These are phyloP conservation scores for Tillandsia leiboldiana DNA, from an alignment of 176 grass and related monocot genomes.

Conservation along the genomic window DNA sequence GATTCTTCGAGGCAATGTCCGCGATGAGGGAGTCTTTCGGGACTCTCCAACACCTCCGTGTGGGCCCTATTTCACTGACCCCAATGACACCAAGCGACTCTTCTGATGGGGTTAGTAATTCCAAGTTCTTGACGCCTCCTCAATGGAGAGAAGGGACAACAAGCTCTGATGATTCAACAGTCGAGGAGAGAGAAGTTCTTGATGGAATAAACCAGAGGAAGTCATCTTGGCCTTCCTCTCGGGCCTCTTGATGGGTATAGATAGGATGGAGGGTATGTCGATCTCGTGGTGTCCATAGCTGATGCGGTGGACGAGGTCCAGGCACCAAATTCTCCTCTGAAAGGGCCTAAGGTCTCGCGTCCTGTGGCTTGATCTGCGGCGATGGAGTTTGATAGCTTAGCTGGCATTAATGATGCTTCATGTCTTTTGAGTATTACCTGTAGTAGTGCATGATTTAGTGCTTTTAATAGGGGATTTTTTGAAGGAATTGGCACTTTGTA, in stretches of 20 bases:
- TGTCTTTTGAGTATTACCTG: neutral
- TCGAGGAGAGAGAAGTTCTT: constrained; percentile 22
- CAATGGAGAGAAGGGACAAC: constrained; percentile 33
- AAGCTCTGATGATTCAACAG: constrained; percentile 15
- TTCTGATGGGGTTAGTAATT: constrained; percentile 24
- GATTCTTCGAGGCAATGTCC: constrained; percentile 98
- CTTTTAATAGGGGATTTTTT: neutral
- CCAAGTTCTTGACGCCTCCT: constrained; percentile 47
- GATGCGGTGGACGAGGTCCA: too few species aligned
- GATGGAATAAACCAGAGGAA: constrained; percentile 43
- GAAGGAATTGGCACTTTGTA: neutral
- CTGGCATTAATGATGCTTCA: neutral
- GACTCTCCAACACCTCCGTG: constrained; percentile 70
- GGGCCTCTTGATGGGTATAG: too few species aligned
- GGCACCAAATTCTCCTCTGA: too few species aligned
- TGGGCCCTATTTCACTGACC: constrained; percentile 32
- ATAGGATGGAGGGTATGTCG: too few species aligned
- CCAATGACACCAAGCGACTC: constrained; percentile 32
- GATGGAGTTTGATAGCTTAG: neutral
- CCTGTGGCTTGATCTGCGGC: neutral
- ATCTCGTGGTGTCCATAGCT: too few species aligned
- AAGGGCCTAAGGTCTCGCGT: too few species aligned
- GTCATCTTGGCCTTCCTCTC: constrained; percentile 44
- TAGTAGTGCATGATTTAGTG: neutral
- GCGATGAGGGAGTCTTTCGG: constrained; percentile 96